phyloP scores from a whole-genome alignment of 2,329 filamentous ascomycete species.

The Xylaria sp. region DNA sequence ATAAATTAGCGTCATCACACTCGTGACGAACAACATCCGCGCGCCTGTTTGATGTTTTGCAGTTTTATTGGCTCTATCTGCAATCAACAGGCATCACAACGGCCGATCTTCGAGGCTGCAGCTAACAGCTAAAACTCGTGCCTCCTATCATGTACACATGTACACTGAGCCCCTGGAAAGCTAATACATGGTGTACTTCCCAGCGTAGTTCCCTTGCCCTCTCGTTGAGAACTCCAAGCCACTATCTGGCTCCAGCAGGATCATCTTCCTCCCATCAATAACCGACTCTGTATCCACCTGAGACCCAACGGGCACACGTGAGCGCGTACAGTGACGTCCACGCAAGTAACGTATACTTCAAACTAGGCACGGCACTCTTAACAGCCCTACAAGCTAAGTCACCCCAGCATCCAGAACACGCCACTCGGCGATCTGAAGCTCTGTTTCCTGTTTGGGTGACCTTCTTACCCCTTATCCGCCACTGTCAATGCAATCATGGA shows the following conservation, averaged over 20 bases:
- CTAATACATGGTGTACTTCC: slow-evolving; percentile 1
- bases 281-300: neutral
- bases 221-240: neutral
- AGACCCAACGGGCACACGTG: neutral
- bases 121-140: slow-evolving; percentile 36
- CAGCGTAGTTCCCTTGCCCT: neutral
- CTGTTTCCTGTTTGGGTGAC: slow-evolving; percentile 11
- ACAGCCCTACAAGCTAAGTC: slow-evolving; percentile 30
- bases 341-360: neutral
- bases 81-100: slow-evolving; percentile 32
- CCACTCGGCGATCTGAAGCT: neutral
- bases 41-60: slow-evolving; percentile 39
- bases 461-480: neutral
- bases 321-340: neutral
- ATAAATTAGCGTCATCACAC: slow-evolving; percentile 13
- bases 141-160: slow-evolving; percentile 9
- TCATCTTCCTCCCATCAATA: neutral
- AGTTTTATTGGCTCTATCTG: slow-evolving; percentile 31
- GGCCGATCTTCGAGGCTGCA: slow-evolving; percentile 33
- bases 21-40: slow-evolving; percentile 36
- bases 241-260: slow-evolving; percentile 9
- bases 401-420: neutral
- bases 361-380: neutral
- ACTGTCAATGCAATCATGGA: neutral
- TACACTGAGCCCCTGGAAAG: slow-evolving; percentile 5